Evolutionary conservation across 495 filamentous ascomycete genomes (phyloP), one percentile per base, ranked within the genome.

Genomic region (Penicillium samsonianum): DNA sequence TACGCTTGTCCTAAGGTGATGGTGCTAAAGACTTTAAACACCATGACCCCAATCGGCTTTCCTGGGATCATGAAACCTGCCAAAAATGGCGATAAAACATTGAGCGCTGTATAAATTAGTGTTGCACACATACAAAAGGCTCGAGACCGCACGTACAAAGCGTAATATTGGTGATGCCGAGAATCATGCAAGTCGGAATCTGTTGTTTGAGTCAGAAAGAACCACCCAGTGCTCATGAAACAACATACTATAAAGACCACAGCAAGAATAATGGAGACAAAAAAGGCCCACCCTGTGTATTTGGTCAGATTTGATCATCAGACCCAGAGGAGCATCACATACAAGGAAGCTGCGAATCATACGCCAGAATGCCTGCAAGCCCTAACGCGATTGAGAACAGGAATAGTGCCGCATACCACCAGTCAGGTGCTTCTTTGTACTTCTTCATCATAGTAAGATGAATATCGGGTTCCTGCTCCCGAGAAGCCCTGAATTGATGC

Each of bases 21-120:
- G 60, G 82, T 87, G 33, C 84, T 84, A 61, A 83, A 86, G 6
- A 83, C 84, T 66, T 87, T 87, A 73, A 87, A 87, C 64, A 87
- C 75, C 84, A 87, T 87, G 23, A 85, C 68, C 0, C 78, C 84
- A 22, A 87, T 59, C 0, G 84, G 84, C 31, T 80, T 68, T 4
- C 84, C 84, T 2, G 84, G 82, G 53, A 84, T 82, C 57, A 87
- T 85, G 55, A 86, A 87, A 0, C 85, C 84, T 49, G 78, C 81
- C 23, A 88, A 62, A 56, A 87, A 87, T 63, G 85, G 84, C 2
- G 84, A 85, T 42, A 86, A 57, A 14, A 86, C 83, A 58, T 85
- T 85, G 17, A 85, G 67, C 23, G 80, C 82, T 55, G 81, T 74
- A 50, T 8, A 9, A 6, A 31, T 56, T 35, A 60, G 57, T 0